Percentiles rank a stretch among this genome's conserved stretches.
Evolutionary conservation across 345 rosid genomes (phyloP).

Genomic region (Gossypium sturtianum): DNA sequence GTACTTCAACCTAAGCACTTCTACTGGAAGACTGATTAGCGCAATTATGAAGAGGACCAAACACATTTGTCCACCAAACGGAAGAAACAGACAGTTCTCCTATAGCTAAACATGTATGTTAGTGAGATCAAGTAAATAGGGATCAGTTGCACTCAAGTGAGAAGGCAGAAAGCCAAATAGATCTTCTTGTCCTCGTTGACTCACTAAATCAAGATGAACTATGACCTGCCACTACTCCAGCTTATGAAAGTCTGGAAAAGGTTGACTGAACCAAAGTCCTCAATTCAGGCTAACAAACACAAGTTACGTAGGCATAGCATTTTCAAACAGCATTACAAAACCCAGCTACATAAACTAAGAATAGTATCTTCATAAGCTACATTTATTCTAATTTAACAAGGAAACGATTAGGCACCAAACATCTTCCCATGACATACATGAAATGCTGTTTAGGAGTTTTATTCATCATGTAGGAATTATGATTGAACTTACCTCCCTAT

Average conservation of each 20-base stretch:
- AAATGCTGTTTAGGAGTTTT: not conserved
- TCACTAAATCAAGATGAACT: not conserved
- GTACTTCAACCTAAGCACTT: not conserved
- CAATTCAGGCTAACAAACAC: not conserved
- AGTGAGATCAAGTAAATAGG: not conserved
- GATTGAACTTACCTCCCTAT: not conserved
- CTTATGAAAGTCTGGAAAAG: not conserved
- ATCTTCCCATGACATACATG: not conserved
- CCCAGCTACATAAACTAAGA: not conserved
- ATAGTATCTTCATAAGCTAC: not conserved
- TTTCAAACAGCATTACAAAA: not conserved
- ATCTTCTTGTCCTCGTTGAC: not conserved
- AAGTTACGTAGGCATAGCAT: not conserved
- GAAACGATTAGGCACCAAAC: not conserved
- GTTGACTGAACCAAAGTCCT: not conserved
- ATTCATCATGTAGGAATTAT: not conserved
- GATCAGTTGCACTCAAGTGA: not conserved
- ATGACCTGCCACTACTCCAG: not conserved
- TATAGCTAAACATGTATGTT: not conserved
- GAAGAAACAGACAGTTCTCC: not conserved
- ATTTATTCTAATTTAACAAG: not conserved
- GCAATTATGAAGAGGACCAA: too few species aligned
- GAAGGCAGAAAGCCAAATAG: not conserved
- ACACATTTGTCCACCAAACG: not conserved
- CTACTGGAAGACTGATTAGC: too few species aligned